Conservation (phyloP, 805 yeast genomes). For the Candida cerambycidarum region DNA sequence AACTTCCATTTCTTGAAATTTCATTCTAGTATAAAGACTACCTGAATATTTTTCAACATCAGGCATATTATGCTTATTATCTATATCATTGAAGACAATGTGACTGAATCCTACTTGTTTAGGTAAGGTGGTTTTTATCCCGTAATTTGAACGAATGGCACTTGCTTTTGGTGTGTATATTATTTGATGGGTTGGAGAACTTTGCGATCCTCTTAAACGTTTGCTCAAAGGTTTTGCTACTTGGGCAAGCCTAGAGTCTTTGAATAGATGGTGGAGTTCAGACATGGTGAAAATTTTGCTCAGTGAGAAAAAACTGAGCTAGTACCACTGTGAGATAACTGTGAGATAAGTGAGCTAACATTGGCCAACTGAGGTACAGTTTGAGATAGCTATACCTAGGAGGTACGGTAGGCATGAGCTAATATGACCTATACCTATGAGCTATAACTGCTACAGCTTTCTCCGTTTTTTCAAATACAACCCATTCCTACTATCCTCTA, state of each 20-base stretch:
- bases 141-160: conserved; percentile 68
- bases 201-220: conserved; percentile 27
- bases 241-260: conserved; percentile 43
- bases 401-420: too few relatives aligned
- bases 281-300: conserved; percentile 18
- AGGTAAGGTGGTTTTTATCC: conserved; percentile 72
- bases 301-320: too few relatives aligned
- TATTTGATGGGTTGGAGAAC: conserved; percentile 68
- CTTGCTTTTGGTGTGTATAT: conserved; percentile 68
- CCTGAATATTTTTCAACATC: conserved; percentile 68
- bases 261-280: conserved; percentile 36
- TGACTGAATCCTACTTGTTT: conserved; percentile 55
- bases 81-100: conserved; percentile 64
- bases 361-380: too few relatives aligned
- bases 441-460: too few relatives aligned
- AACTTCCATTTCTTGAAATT: conserved; percentile 69
- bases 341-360: too few relatives aligned
- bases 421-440: too few relatives aligned
- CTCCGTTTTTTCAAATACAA: too few relatives aligned
- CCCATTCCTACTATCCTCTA: too few relatives aligned
- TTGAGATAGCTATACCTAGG: too few relatives aligned
- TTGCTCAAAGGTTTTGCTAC: conserved; percentile 42
- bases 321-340: too few relatives aligned
- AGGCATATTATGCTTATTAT: conserved; percentile 65
- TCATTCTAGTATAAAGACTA: conserved; percentile 55